Evolutionary conservation across 2,329 filamentous ascomycete genomes (phyloP).

Genomic region (Colletotrichum graminicola): DNA sequence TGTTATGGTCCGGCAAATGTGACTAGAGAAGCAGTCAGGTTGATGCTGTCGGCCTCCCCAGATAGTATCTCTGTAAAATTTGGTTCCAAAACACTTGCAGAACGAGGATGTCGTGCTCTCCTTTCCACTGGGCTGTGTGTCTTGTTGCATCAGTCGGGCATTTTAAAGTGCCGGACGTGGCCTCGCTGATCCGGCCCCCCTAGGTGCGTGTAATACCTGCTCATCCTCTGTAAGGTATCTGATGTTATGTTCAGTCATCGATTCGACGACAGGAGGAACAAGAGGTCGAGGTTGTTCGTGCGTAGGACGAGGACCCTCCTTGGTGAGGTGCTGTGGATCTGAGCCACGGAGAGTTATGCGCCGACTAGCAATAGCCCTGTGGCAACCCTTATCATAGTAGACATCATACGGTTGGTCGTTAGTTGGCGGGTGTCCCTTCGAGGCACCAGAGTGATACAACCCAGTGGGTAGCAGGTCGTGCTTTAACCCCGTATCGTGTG

Average conservation of each 20-base stretch:
- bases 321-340: background rate
- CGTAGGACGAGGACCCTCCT: background rate
- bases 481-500: background rate
- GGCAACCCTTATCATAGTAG: background rate
- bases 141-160: background rate
- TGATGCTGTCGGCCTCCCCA: conserved; percentile 23
- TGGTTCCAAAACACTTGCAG: background rate
- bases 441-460: background rate
- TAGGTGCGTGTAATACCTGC: background rate
- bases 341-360: background rate
- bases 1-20: conserved; percentile 36
- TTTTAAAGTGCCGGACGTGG: background rate
- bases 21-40: conserved; percentile 31
- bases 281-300: background rate
- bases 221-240: background rate
- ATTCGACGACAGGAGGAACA: background rate
- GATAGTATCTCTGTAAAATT: background rate
- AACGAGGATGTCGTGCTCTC: background rate
- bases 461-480: background rate
- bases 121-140: background rate
- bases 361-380: background rate
- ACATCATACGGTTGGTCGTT: background rate
- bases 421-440: background rate
- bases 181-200: background rate
- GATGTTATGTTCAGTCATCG: background rate